Conservation (phyloP, 2,329 filamentous ascomycete genomes). For the Paecilomyces variotii region DNA sequence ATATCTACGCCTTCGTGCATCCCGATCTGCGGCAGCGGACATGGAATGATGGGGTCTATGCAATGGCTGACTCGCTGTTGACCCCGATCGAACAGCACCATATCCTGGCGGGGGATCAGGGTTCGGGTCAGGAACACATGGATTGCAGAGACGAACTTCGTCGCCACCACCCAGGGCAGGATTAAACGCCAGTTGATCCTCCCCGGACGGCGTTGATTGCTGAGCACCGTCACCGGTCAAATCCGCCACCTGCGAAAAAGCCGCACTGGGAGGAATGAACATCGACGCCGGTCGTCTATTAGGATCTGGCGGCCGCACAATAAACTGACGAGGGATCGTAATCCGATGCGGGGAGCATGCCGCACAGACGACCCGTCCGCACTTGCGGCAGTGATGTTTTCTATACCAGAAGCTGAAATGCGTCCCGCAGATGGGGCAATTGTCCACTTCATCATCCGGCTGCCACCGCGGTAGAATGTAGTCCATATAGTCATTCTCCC, state of each 20-base stretch:
- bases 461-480: conserved; percentile 73
- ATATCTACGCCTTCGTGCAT: conserved; percentile 8
- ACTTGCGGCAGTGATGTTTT: conserved; percentile 96
- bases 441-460: conserved; percentile 71
- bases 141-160: conserved; percentile 63
- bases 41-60: conserved; percentile 21
- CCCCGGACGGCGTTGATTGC: conserved; percentile 9
- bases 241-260: conserved; percentile 40
- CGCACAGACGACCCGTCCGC: conserved; percentile 83
- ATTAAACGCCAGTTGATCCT: conserved; percentile 27
- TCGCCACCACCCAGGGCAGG: conserved; percentile 55
- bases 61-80: conserved; percentile 9
- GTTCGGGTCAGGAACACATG: conserved; percentile 64
- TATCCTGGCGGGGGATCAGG: conserved; percentile 44
- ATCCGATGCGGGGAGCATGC: conserved; percentile 90
- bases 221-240: conserved; percentile 35
- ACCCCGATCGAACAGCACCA: conserved; percentile 12
- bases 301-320: conserved; percentile 65
- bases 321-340: conserved; percentile 87
- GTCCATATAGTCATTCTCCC: conserved; percentile 19
- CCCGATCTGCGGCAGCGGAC: conserved; percentile 11
- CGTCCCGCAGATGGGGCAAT: conserved; percentile 75
- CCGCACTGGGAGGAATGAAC: conserved; percentile 33
- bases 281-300: conserved; percentile 33
- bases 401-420: conserved; percentile 78